phyloP scores from a whole-genome alignment of 1,284 basidiomycete species.

The Apiotrichum mycotoxinovorans region DNA sequence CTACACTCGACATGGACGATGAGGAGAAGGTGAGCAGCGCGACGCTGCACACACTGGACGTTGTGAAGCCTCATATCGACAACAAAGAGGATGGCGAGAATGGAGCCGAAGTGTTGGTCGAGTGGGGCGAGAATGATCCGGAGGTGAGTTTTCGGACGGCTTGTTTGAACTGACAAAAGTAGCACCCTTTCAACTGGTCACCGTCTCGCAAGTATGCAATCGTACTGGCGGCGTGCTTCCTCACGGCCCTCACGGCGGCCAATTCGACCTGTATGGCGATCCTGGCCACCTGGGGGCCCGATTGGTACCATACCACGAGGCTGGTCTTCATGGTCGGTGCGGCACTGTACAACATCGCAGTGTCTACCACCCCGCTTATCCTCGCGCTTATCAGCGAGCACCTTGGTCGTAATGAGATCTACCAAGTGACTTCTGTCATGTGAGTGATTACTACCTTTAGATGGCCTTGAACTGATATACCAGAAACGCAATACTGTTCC shows the following conservation, averaged over 20 bases:
- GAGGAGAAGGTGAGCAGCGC: no score
- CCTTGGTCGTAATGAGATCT: constrained; percentile 40
- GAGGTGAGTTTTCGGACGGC: constrained; percentile 21
- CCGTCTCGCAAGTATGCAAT: constrained; percentile 28
- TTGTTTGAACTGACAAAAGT: background rate
- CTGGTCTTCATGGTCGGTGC: constrained; percentile 26
- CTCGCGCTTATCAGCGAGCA: constrained; percentile 46
- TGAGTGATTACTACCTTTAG: constrained; percentile 13
- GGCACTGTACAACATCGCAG: constrained; percentile 32
- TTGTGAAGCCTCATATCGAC: no score
- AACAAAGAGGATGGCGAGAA: no score
- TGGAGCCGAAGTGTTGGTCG: constrained; percentile 14
- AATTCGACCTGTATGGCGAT: constrained; percentile 31
- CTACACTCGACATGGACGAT: no score
- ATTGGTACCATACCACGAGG: constrained; percentile 28
- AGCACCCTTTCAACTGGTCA: constrained; percentile 43
- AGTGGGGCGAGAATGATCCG: constrained; percentile 32
- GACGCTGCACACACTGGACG: no score
- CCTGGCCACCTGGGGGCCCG: constrained; percentile 29
- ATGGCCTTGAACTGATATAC: no score
- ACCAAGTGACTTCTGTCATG: constrained; percentile 39
- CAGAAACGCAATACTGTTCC: constrained; percentile 36
- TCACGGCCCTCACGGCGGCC: constrained; percentile 28
- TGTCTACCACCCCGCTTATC: constrained; percentile 40
- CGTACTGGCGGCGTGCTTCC: constrained; percentile 25